These are phyloP conservation scores for Hortiboletus campestris DNA, from an alignment of 768 basidiomycete genomes.

Conservation along the genomic window DNA sequence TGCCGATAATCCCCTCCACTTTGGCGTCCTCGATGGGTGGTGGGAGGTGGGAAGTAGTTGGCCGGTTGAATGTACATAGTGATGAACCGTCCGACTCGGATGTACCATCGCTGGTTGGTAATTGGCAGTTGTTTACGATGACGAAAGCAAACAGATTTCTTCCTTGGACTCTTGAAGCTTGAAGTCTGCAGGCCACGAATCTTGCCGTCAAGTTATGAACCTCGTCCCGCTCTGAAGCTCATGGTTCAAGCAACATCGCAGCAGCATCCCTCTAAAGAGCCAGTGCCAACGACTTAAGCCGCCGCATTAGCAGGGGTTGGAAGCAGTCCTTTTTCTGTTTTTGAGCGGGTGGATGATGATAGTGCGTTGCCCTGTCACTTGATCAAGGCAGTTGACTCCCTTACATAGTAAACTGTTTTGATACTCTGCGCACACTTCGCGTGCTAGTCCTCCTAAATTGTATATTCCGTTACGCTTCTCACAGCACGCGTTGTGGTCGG, in stretches of 20 bases:
- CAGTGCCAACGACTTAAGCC: not conserved
- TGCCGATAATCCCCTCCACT: not conserved
- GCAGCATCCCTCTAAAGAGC: not conserved
- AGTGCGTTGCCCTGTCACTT: not conserved
- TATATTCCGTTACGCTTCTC: not conserved
- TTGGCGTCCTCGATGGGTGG: not conserved
- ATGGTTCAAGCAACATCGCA: not conserved
- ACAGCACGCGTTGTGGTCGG: not conserved
- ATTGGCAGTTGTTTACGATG: too few relatives aligned
- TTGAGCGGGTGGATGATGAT: not conserved
- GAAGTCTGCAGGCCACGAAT: not conserved
- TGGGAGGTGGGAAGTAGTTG: not conserved
- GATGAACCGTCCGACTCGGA: too few relatives aligned
- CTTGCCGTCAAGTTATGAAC: not conserved
- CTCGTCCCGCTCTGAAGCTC: not conserved
- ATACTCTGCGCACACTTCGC: not conserved
- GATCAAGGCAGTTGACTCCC: not conserved
- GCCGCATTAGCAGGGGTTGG: not conserved
- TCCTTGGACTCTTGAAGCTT: not conserved
- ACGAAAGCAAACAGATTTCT: not conserved
- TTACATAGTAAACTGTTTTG: not conserved
- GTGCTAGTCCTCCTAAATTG: not conserved
- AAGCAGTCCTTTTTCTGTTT: not conserved
- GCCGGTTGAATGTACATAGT: not conserved
- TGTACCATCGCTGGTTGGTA: too few relatives aligned